Base-by-base conservation (phyloP, 148 eudicot genomes). In the Spergularia marina region DNA sequence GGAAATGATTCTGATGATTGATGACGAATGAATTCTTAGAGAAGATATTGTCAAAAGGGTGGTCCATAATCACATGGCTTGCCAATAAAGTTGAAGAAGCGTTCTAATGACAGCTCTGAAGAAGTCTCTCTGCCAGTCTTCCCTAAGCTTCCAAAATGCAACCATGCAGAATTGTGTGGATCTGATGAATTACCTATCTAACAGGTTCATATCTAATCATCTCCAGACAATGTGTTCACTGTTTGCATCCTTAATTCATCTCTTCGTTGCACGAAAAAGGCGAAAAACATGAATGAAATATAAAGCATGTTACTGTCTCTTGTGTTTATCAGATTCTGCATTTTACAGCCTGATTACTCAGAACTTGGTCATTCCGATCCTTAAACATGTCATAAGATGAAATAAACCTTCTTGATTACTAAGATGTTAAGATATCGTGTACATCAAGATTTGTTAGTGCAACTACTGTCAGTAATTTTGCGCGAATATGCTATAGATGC, bases 61-160 rank as follows among this genome's bases (percentile, higher is more conserved):
- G 82, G 82, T 75, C 78, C 78, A 70, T 70, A 61, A 63, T 80
- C 82, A 80, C 78, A 79, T 80, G 78, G 20, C 41, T 23, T 15
- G 53, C 39, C 34, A 62, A 16, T 41, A 71, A 53, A 75, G 71
- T 61, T 70, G 75, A 80, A 80, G 34, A 62, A 54, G 75, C 71
- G 36, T 74, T 69, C 53, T 57, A 16, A 53, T 55, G 81, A 57
- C 81, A 78, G 56, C 76, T 78, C 20, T 55, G 12, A 12, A 53
- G 13, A 18, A 20, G 25, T 23, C 56, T 39, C 62, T 62, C 47
- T 63, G 74, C 64, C 10, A 73, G 17, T 79, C 70, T 51, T 21
- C 62, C 47, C 47, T 51, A 61, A 59, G 36, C 30, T 56, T 73
- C 53, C 68, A 79, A 59, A 60, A 67, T 39, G 2, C n/a, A 59